Evolutionary conservation across 441 rosid genomes (phyloP).

Genomic region (Populus hybrid): DNA sequence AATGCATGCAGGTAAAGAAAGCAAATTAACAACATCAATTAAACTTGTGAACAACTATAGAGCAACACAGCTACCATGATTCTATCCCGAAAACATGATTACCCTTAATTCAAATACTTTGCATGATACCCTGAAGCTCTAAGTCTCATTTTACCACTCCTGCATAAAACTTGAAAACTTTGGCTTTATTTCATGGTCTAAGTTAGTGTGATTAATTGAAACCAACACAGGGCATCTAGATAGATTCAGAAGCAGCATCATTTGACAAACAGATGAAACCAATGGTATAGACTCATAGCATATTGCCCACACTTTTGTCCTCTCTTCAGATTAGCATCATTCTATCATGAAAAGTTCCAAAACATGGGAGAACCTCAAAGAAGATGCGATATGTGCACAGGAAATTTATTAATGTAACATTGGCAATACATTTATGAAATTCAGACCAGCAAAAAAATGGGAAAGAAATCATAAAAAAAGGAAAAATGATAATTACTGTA

Average conservation of each 20-base stretch:
- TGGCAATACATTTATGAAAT: neutral
- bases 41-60: neutral
- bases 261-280: neutral
- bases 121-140: neutral
- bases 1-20: neutral
- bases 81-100: neutral
- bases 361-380: neutral
- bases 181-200: neutral
- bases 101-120: neutral
- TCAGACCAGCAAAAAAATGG: neutral
- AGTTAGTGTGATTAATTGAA: neutral
- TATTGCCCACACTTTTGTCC: neutral
- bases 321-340: neutral
- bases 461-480: neutral
- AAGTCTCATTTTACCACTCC: neutral
- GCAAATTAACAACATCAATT: neutral
- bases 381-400: neutral
- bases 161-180: neutral
- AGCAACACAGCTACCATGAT: neutral
- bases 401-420: neutral
- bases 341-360: neutral
- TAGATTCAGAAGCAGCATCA: neutral
- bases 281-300: neutral
- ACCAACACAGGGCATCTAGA: neutral
- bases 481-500: slow-evolving; percentile 19